phyloP scores from a whole-genome alignment of 2,329 filamentous ascomycete species.

The Arthrobotrys pseudoclavata region DNA sequence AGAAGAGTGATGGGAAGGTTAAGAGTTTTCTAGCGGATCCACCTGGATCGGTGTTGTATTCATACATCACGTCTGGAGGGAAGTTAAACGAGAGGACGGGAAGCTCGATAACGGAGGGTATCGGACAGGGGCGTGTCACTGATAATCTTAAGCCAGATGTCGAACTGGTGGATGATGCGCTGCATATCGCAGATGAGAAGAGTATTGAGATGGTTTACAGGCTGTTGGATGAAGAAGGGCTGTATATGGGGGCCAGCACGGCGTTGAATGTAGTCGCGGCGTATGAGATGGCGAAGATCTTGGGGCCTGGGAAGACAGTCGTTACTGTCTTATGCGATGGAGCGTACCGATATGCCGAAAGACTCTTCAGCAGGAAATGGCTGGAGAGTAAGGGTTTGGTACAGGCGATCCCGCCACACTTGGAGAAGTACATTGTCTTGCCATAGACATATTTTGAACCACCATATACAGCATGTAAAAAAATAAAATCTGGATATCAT shows the following conservation, averaged over 20 bases:
- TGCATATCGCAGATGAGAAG: conserved; percentile 91
- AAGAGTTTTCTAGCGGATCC: conserved; percentile 94
- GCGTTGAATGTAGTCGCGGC: conserved; percentile 95
- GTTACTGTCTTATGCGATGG: conserved; percentile 96
- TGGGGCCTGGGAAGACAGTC: conserved; percentile 89
- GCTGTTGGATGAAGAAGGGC: conserved; percentile 92
- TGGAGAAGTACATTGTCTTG: conserved; percentile 95
- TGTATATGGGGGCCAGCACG: conserved; percentile 94
- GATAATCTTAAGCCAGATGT: conserved; percentile 92
- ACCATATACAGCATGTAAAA: not conserved
- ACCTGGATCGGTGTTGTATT: conserved; percentile 91
- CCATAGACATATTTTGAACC: conserved; percentile 19
- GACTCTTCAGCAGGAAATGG: conserved; percentile 93
- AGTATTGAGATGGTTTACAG: conserved; percentile 98
- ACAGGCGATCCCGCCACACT: conserved; percentile 82
- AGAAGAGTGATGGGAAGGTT: conserved; percentile 80
- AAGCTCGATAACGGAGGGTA: conserved; percentile 95
- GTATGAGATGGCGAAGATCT: conserved; percentile 89
- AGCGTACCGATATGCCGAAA: conserved; percentile 95
- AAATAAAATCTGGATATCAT: conserved; percentile 12
- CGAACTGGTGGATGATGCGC: conserved; percentile 82
- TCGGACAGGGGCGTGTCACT: conserved; percentile 96
- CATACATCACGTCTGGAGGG: conserved; percentile 87
- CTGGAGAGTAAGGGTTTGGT: conserved; percentile 86
- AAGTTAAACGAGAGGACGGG: conserved; percentile 84